Evolutionary conservation across 2,329 filamentous ascomycete species (phyloP).

Genomic region (Penicillium expansum): DNA sequence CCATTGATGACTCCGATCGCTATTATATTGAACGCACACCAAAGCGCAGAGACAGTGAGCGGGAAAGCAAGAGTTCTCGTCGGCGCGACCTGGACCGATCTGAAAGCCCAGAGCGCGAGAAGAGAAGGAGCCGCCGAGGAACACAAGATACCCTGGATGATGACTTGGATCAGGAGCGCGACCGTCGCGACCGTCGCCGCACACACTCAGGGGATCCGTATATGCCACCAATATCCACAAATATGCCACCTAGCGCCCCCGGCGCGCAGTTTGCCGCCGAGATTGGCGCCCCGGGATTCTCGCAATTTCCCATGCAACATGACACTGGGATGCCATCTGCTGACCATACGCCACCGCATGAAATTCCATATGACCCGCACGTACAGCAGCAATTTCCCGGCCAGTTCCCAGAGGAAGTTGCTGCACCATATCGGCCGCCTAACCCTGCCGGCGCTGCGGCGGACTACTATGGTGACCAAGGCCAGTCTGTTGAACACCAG

Average conservation of each 20-base stretch:
- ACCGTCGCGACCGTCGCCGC: constrained; percentile 28
- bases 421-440: constrained; percentile 48
- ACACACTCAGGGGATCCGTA: constrained; percentile 31
- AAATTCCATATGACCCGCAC: constrained; percentile 45
- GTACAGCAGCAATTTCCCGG: constrained; percentile 59
- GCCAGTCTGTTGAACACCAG: constrained; percentile 58
- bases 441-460: constrained; percentile 55
- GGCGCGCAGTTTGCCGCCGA: constrained; percentile 32
- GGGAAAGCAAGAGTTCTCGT: constrained; percentile 24
- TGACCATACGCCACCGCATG: constrained; percentile 23
- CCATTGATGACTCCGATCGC: constrained; percentile 28
- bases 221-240: constrained; percentile 20
- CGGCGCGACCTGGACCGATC: constrained; percentile 30
- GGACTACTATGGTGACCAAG: constrained; percentile 63
- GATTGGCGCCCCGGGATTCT: constrained; percentile 31
- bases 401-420: constrained; percentile 50
- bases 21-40: constrained; percentile 31
- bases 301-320: constrained; percentile 36
- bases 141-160: constrained; percentile 20
- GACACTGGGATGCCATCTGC: constrained; percentile 22
- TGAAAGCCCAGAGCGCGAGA: constrained; percentile 29
- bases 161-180: constrained; percentile 20
- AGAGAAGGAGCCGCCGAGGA: constrained; percentile 18
- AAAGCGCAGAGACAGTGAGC: constrained; percentile 28
- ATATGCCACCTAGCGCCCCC: constrained; percentile 24